These are phyloP conservation scores for Hirsutella thompsonii DNA, from an alignment of 2,329 filamentous ascomycete genomes.

Conservation along the genomic window DNA sequence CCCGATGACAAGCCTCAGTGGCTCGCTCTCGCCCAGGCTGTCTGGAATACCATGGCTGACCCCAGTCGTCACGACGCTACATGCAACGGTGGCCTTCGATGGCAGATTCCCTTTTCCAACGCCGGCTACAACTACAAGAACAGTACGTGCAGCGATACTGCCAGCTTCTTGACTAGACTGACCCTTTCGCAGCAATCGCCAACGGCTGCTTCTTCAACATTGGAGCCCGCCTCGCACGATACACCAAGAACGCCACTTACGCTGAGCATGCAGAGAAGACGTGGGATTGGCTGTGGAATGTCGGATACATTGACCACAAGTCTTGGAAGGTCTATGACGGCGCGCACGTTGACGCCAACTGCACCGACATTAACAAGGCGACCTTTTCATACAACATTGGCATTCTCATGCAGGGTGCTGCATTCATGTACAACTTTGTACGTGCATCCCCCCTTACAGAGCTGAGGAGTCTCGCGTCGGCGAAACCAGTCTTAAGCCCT, in stretches of 20 bases:
- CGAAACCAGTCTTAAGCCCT: too few relatives aligned
- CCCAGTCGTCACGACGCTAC: constrained; percentile 49
- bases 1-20: constrained; percentile 40
- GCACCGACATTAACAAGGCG: constrained; percentile 44
- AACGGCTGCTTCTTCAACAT: constrained; percentile 54
- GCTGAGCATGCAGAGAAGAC: constrained; percentile 45
- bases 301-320: constrained; percentile 46
- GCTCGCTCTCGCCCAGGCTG: constrained; percentile 54
- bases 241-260: constrained; percentile 55
- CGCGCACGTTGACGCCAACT: constrained; percentile 42
- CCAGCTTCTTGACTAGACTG: neutral
- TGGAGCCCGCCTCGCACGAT: constrained; percentile 56
- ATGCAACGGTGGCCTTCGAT: constrained; percentile 59
- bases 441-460: constrained; percentile 10
- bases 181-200: constrained; percentile 31
- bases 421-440: constrained; percentile 56
- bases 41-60: constrained; percentile 49
- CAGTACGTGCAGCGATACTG: constrained; percentile 20
- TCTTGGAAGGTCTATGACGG: constrained; percentile 54
- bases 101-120: constrained; percentile 68
- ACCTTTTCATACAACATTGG: constrained; percentile 59
- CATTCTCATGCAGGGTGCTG: constrained; percentile 47
- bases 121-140: constrained; percentile 68
- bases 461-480: neutral
- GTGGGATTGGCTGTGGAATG: constrained; percentile 46